These are phyloP conservation scores for Handroanthus guayacan DNA, from an alignment of 257 asterid species.

Conservation along the genomic window DNA sequence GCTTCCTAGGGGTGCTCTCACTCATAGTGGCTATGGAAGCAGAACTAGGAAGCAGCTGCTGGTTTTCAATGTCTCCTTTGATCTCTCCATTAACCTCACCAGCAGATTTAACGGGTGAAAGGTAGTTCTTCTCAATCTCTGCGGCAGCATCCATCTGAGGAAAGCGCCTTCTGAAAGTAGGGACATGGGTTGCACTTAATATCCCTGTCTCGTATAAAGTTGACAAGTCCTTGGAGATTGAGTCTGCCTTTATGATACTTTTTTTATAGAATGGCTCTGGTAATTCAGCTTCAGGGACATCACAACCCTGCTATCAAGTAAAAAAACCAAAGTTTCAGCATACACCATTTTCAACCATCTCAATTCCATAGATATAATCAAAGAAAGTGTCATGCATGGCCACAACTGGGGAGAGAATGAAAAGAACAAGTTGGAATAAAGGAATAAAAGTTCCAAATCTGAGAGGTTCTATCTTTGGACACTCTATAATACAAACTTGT, in stretches of 20 bases:
- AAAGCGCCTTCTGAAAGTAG: conserved; percentile 53
- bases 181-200: conserved; percentile 60
- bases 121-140: conserved; percentile 46
- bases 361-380: not conserved
- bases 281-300: conserved; percentile 79
- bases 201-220: conserved; percentile 44
- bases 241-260: conserved; percentile 40
- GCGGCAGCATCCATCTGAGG: conserved; percentile 41
- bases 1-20: conserved; percentile 74
- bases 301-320: conserved; percentile 55
- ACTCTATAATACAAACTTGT: not conserved
- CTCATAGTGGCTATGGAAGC: conserved; percentile 40
- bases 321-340: conserved; percentile 29
- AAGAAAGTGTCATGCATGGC: not conserved
- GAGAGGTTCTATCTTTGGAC: not conserved
- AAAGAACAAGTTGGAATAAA: not conserved
- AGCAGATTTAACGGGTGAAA: conserved; percentile 44
- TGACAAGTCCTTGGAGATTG: conserved; percentile 40
- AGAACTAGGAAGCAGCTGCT: conserved; percentile 40
- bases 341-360: not conserved
- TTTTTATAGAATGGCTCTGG: conserved; percentile 67
- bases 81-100: conserved; percentile 40
- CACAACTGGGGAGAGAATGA: not conserved
- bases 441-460: not conserved
- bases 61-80: conserved; percentile 40